Conservation (phyloP, 2,329 filamentous ascomycete genomes). For the Elsinoe perseae region DNA sequence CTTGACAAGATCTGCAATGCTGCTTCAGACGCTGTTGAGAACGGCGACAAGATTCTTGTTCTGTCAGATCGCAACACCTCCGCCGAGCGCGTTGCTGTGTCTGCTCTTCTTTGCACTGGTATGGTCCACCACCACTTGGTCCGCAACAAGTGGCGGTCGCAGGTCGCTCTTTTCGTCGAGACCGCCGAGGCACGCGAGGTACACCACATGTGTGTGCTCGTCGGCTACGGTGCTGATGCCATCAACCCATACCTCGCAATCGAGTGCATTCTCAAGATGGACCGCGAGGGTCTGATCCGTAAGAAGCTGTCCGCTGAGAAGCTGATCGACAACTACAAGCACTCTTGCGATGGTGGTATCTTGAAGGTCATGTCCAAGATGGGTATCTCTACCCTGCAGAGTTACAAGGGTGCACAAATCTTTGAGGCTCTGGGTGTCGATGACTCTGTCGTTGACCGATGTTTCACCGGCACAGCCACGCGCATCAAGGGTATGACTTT, state of each 20-base stretch:
- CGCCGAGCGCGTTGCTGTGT: constrained; percentile 74
- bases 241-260: constrained; percentile 92
- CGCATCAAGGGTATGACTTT: constrained; percentile 93
- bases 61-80: constrained; percentile 83
- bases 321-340: constrained; percentile 92
- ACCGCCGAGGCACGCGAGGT: constrained; percentile 94
- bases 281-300: constrained; percentile 84
- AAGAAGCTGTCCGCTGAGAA: constrained; percentile 77
- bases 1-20: constrained; percentile 83
- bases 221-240: constrained; percentile 90
- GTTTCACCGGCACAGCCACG: constrained; percentile 89
- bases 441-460: constrained; percentile 83
- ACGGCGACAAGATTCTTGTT: constrained; percentile 75
- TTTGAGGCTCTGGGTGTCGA: constrained; percentile 94
- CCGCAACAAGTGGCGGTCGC: constrained; percentile 88
- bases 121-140: constrained; percentile 95
- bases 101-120: constrained; percentile 77
- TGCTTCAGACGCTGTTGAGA: constrained; percentile 74
- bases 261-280: constrained; percentile 95
- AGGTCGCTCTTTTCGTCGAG: constrained; percentile 79
- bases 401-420: constrained; percentile 96
- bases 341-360: constrained; percentile 92
- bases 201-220: constrained; percentile 96
- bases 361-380: constrained; percentile 99
- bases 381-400: constrained; percentile 94